Evolutionary conservation across 108 stramenopile species (phyloP).

Genomic region (Nitzschia sp.): DNA sequence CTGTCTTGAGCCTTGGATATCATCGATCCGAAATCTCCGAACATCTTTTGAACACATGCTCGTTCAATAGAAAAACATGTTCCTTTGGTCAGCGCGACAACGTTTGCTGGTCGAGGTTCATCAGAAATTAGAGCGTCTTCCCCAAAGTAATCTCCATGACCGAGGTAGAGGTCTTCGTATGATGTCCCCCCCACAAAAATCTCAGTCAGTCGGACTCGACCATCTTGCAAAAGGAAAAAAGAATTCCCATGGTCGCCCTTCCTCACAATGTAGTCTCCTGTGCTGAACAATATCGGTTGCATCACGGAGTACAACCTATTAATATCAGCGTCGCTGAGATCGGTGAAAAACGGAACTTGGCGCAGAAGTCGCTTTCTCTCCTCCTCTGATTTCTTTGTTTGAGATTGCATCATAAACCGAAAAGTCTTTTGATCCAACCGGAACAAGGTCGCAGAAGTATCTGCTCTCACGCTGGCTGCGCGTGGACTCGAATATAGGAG

Average conservation of each 20-base stretch:
- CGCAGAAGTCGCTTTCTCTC: constrained; percentile 28
- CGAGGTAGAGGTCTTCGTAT: constrained; percentile 19
- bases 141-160: constrained; percentile 53
- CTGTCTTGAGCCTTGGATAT: constrained; percentile 46
- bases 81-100: constrained; percentile 40
- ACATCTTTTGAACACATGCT: constrained; percentile 43
- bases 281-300: constrained; percentile 26
- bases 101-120: constrained; percentile 45
- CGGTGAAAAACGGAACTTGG: constrained; percentile 32
- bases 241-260: constrained; percentile 57
- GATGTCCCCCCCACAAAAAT: constrained; percentile 23
- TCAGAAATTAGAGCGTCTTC: constrained; percentile 48
- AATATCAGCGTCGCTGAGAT: constrained; percentile 25
- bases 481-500: constrained; percentile 76
- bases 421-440: constrained; percentile 52
- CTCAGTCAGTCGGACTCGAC: constrained; percentile 38
- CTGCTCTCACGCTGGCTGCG: constrained; percentile 69
- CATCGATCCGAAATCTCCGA: constrained; percentile 39
- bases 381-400: constrained; percentile 15
- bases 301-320: constrained; percentile 39
- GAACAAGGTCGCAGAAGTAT: constrained; percentile 20
- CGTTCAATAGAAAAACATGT: constrained; percentile 50
- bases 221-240: constrained; percentile 65
- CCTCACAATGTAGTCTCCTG: constrained; percentile 51
- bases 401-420: constrained; percentile 29